Percentiles rank a stretch among this genome's conserved stretches.
phyloP scores from a whole-genome alignment of 257 asterid genomes.

The Phtheirospermum japonicum region DNA sequence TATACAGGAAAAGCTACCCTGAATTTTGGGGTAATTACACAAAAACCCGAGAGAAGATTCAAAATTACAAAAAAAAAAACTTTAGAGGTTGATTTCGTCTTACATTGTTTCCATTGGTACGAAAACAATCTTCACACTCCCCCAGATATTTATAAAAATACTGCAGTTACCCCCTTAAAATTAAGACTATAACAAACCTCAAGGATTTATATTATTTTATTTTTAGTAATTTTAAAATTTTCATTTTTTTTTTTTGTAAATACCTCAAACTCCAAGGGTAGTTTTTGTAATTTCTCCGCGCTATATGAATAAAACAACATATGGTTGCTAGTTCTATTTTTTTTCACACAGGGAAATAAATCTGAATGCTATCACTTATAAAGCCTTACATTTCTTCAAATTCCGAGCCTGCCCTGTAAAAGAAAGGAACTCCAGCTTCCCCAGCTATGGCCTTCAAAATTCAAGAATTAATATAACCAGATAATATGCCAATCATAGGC shows the following conservation, averaged over 20 bases:
- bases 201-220: too few relatives aligned
- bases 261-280: not conserved
- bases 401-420: slow-evolving; percentile 94
- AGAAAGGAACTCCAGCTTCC: slow-evolving; percentile 99
- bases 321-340: not conserved
- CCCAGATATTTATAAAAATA: not conserved
- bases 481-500: slow-evolving; percentile 1
- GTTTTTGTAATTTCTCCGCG: not conserved
- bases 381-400: slow-evolving; percentile 89
- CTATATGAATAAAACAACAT: slow-evolving; percentile 2
- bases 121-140: not conserved
- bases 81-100: not conserved
- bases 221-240: not conserved
- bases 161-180: not conserved
- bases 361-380: slow-evolving; percentile 10
- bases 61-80: too few relatives aligned
- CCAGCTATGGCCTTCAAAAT: slow-evolving; percentile 93
- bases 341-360: slow-evolving; percentile 14
- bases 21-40: not conserved
- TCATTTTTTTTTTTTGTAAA: not conserved
- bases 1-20: not conserved
- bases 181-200: too few relatives aligned
- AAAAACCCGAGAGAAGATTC: too few relatives aligned
- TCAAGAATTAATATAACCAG: slow-evolving; percentile 28
- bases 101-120: too few relatives aligned